phyloP scores from a whole-genome alignment of 192 early-diverging fungal genomes.

The Geranomyces variabilis region DNA sequence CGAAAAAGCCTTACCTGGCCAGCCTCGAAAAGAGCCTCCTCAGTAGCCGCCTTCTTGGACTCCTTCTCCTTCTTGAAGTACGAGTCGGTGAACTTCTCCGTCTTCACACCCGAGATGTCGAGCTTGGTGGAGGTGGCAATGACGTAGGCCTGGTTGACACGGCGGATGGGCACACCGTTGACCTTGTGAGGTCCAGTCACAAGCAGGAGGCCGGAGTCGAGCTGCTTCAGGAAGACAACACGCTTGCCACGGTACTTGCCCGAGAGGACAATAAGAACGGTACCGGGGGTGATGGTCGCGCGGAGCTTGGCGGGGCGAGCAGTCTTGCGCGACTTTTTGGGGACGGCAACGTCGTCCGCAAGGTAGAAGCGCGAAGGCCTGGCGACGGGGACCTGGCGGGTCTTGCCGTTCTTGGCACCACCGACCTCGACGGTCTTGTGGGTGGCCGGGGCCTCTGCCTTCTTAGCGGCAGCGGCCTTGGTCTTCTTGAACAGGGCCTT shows the following conservation, averaged over 20 bases:
- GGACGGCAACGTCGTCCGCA: constrained; percentile 78
- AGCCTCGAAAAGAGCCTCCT: constrained; percentile 88
- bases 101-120: constrained; percentile 77
- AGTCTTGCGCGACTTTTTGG: constrained; percentile 76
- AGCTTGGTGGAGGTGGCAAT: constrained; percentile 99
- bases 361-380: constrained; percentile 80
- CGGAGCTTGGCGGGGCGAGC: constrained; percentile 76
- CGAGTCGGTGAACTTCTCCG: constrained; percentile 87
- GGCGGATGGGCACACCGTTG: constrained; percentile 97
- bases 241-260: constrained; percentile 98
- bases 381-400: constrained; percentile 67
- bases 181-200: constrained; percentile 97
- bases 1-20: constrained; percentile 54
- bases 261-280: constrained; percentile 93
- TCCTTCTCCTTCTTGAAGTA: constrained; percentile 88
- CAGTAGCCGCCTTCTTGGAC: constrained; percentile 75
- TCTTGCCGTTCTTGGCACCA: constrained; percentile 82
- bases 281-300: constrained; percentile 93
- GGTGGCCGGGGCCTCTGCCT: constrained; percentile 52
- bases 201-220: constrained; percentile 90
- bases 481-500: constrained; percentile 88
- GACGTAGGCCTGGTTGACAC: constrained; percentile 99
- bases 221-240: constrained; percentile 98
- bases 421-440: constrained; percentile 72
- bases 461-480: constrained; percentile 63